Evolutionary conservation across 768 basidiomycete species (phyloP).

Genomic region (Leccinum disarticulatum): DNA sequence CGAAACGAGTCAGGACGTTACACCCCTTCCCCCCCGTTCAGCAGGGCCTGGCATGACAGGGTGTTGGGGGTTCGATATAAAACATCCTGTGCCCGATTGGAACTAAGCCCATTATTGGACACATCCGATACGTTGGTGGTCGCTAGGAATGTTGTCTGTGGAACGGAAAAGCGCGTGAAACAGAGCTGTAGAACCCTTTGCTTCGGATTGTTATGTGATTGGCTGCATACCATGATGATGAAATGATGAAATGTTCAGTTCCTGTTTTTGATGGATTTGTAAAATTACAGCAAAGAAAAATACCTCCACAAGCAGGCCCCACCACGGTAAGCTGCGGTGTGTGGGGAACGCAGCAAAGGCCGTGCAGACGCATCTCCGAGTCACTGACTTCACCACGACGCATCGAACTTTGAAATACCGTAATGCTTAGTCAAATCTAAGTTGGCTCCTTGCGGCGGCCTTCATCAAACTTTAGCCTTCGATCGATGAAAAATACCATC

Average conservation of each 20-base stretch:
- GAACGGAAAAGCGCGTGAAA: constrained; percentile 1
- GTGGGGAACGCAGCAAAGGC: neutral
- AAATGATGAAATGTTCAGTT: neutral
- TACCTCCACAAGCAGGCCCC: neutral
- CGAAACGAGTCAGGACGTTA: neutral
- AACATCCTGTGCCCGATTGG: neutral
- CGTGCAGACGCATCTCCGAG: neutral
- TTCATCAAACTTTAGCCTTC: neutral
- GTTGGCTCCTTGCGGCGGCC: neutral
- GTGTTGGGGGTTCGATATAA: neutral
- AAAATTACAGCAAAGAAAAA: neutral
- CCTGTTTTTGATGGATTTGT: neutral
- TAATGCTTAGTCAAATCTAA: constrained; percentile 12
- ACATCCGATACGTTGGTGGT: neutral
- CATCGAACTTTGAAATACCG: neutral
- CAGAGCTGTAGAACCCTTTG: neutral
- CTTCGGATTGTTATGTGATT: neutral
- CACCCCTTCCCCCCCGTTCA: neutral
- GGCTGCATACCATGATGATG: neutral
- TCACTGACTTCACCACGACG: neutral
- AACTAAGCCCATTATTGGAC: neutral
- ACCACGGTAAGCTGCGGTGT: neutral
- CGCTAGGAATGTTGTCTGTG: neutral
- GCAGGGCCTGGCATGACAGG: neutral
- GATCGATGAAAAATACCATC: constrained; percentile 58